Evolutionary conservation across 2,329 filamentous ascomycete species (phyloP).

Genomic region (Microcyclosporella mali): DNA sequence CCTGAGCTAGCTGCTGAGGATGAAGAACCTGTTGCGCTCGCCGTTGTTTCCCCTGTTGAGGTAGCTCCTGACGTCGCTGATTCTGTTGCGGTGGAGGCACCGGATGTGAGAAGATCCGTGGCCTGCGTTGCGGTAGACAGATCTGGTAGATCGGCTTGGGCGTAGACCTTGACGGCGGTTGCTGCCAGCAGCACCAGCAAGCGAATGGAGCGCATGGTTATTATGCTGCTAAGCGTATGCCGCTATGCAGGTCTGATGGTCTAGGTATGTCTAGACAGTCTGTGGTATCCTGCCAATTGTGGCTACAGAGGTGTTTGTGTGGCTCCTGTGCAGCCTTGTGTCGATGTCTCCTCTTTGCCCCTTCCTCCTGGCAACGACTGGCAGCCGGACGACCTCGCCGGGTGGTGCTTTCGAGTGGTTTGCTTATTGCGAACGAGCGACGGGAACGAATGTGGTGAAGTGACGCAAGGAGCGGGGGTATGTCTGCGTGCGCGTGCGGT

Average conservation of each 20-base stretch:
- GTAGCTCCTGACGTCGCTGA: slow-evolving; percentile 7
- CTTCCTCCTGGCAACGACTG: background rate
- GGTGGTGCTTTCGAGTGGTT: background rate
- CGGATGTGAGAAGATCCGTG: slow-evolving; percentile 8
- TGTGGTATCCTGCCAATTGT: background rate
- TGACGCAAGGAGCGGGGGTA: slow-evolving; percentile 1
- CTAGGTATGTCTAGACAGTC: background rate
- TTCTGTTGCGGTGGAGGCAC: slow-evolving; percentile 8
- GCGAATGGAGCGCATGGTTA: slow-evolving; percentile 15
- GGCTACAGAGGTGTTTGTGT: background rate
- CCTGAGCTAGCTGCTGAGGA: slow-evolving; percentile 20
- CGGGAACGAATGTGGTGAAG: slow-evolving; percentile 1
- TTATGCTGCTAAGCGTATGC: background rate
- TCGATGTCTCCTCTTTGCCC: slow-evolving; percentile 1
- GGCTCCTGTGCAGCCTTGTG: slow-evolving; percentile 3
- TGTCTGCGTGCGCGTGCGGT: too few species aligned
- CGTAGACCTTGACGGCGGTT: slow-evolving; percentile 16
- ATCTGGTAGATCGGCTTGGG: slow-evolving; percentile 26
- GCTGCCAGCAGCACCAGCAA: slow-evolving; percentile 21
- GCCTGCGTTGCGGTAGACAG: slow-evolving; percentile 22
- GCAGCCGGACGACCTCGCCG: background rate
- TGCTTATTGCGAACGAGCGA: slow-evolving; percentile 1
- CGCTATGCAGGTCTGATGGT: too few species aligned
- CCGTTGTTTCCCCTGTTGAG: slow-evolving; percentile 5
- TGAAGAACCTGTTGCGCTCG: slow-evolving; percentile 23